Percentiles rank a stretch among this genome's conserved stretches.
These are phyloP conservation scores for Colletotrichum horii DNA, from an alignment of 2,329 filamentous ascomycete species.

Conservation along the genomic window DNA sequence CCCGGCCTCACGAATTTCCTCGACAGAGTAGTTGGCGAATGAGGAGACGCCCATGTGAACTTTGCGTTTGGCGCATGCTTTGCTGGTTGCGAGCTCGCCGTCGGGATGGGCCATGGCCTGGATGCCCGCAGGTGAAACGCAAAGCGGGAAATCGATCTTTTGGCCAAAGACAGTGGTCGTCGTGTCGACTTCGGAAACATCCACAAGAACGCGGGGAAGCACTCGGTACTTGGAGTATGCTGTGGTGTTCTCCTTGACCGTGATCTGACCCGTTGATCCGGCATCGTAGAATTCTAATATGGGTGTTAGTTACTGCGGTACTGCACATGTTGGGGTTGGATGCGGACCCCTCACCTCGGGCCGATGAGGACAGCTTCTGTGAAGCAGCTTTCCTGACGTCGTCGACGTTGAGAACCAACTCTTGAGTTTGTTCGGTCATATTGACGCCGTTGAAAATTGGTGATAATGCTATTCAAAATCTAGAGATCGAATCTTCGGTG, in stretches of 20 bases:
- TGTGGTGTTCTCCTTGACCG: background rate
- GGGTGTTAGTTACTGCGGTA: background rate
- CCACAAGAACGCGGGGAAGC: background rate
- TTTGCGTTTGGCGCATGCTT: constrained; percentile 44
- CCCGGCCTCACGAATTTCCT: background rate
- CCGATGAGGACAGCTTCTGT: background rate
- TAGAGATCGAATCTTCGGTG: background rate
- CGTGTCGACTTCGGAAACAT: background rate
- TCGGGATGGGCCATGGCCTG: constrained; percentile 58
- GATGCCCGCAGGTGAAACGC: constrained; percentile 59
- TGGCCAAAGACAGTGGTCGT: background rate
- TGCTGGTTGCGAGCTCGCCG: constrained; percentile 54
- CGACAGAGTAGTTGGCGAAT: constrained; percentile 29
- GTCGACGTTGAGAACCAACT: background rate
- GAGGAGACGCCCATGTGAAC: constrained; percentile 53
- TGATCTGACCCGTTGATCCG: background rate
- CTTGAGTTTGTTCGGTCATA: background rate
- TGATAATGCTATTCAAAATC: background rate
- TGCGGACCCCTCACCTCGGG: background rate
- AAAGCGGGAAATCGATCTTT: constrained; percentile 51
- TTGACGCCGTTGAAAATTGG: background rate
- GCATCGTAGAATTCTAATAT: background rate
- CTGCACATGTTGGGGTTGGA: background rate
- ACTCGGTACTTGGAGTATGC: background rate
- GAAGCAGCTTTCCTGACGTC: background rate